Conservation (phyloP, 164 flowering plant genomes). For the Chimonanthus salicifolius region DNA sequence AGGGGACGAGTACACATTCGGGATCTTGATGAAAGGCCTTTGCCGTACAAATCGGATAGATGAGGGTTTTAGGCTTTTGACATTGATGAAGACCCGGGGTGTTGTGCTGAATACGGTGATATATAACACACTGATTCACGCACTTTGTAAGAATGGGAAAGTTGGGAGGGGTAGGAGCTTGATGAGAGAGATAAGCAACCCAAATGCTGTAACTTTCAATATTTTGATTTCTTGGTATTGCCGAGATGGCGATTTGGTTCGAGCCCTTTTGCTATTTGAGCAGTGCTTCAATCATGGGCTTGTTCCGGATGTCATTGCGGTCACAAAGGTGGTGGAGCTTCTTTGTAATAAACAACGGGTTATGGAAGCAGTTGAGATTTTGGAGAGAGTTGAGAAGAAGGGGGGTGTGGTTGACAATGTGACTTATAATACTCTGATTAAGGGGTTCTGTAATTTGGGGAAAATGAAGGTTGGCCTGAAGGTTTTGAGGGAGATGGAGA, state of each 20-base stretch:
- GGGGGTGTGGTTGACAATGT: conserved; percentile 58
- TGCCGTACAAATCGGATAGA: conserved; percentile 76
- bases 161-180: conserved; percentile 84
- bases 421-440: conserved; percentile 64
- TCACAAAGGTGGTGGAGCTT: conserved; percentile 61
- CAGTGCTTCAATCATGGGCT: conserved; percentile 52
- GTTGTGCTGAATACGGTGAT: conserved; percentile 50
- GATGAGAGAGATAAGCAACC: conserved; percentile 63
- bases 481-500: conserved; percentile 73
- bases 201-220: conserved; percentile 69
- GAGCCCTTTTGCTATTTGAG: conserved; percentile 70
- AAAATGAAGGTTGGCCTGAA: conserved; percentile 46
- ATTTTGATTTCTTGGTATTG: conserved; percentile 71
- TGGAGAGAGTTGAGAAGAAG: conserved; percentile 55
- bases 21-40: conserved; percentile 89
- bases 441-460: conserved; percentile 60
- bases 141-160: conserved; percentile 74
- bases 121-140: conserved; percentile 77
- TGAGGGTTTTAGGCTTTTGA: conserved; percentile 77
- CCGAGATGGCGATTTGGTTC: conserved; percentile 49
- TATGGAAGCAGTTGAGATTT: conserved; percentile 57
- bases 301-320: conserved; percentile 58
- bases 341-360: conserved; percentile 61
- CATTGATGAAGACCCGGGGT: conserved; percentile 49
- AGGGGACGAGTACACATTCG: conserved; percentile 75